Percentiles rank a stretch among this genome's conserved stretches.
These are phyloP conservation scores for Pseudogymnoascus sp. DNA, from an alignment of 2,329 filamentous ascomycete species.

Conservation along the genomic window DNA sequence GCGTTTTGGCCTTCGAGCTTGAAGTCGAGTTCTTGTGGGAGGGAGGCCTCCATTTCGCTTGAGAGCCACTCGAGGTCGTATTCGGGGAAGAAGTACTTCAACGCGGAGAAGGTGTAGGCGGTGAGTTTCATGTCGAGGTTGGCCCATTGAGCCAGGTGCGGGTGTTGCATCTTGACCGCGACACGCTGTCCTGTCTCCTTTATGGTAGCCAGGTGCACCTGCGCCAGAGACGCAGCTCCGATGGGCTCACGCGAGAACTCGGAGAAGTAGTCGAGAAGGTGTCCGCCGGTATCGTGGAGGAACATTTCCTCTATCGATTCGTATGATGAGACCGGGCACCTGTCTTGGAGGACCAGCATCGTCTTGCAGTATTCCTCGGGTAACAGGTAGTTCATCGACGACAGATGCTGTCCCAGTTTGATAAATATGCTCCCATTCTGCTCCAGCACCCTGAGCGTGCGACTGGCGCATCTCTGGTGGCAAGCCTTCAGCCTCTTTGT, in stretches of 20 bases:
- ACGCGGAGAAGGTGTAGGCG: conserved; percentile 75
- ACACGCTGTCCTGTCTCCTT: conserved; percentile 78
- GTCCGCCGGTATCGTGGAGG: conserved; percentile 67
- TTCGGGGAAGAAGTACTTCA: conserved; percentile 92
- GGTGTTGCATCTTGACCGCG: conserved; percentile 95
- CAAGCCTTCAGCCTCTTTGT: conserved; percentile 68
- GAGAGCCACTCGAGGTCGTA: conserved; percentile 97
- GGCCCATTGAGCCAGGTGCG: conserved; percentile 79
- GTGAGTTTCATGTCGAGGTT: conserved; percentile 82
- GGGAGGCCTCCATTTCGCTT: conserved; percentile 80
- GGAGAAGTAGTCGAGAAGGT: conserved; percentile 75
- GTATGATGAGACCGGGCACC: conserved; percentile 85
- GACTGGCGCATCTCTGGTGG: conserved; percentile 84
- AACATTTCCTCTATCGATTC: conserved; percentile 86
- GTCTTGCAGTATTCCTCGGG: conserved; percentile 90
- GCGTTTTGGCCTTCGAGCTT: conserved; percentile 79
- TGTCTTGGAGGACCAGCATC: conserved; percentile 92
- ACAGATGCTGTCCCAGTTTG: conserved; percentile 89
- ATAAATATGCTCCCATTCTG: conserved; percentile 98
- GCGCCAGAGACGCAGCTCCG: conserved; percentile 86
- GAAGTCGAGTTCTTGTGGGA: conserved; percentile 91
- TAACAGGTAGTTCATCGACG: conserved; percentile 88
- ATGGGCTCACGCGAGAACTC: conserved; percentile 75
- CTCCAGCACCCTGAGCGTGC: conserved; percentile 80
- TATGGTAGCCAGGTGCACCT: conserved; percentile 83